Evolutionary conservation across 257 asterid species (phyloP), one percentile per base, ranked within the genome.

Genomic region (Ophiorrhiza pumila): DNA sequence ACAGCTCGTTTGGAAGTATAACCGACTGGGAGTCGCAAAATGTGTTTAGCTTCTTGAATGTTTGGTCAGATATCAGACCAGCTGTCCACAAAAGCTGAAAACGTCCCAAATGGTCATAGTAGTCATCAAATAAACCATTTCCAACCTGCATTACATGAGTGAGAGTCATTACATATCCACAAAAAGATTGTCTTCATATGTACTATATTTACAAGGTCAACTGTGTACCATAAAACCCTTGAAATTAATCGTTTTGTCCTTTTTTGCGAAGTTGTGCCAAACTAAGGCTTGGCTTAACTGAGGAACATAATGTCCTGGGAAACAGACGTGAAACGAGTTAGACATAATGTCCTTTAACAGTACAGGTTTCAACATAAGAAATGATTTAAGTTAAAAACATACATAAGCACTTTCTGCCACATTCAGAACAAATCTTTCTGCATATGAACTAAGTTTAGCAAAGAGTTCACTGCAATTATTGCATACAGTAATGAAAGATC

Each of bases 241-340:
- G 49, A 91, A 78, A 69, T 88, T 93, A 87, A 93, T 93, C 69
- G 72, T 74, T 23, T 75, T 65, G 65, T 83, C 82, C 77, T 82
- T 84, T 52, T 72, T 76, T 74, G 76, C 85, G 15, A 47, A 47
- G 76, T 91, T 93, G 91, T 91, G 78, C 82, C 80, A 73, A 76
- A 89, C 91, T 46, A 93, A 85, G 58, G 95, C 94, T 82, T 88
- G 96, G 85, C 95, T 88, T 74, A 93, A 87, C 82, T 93, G 97
- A 81, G 97, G 98, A 83, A 88, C 95, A 79, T 93, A 91, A 76
- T 93, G 98, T 57, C 98, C 98, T 91, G 86, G n/a, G 78, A 57
- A 63, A 61, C 57, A 73, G 58, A 55, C 65, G 49, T 17, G 15
- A 35, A 80, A 62, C 64, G 23, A 11, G 12, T 23, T 71, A 37